These are phyloP conservation scores for Barbarea vulgaris DNA, from an alignment of 345 rosid genomes.

Conservation along the genomic window DNA sequence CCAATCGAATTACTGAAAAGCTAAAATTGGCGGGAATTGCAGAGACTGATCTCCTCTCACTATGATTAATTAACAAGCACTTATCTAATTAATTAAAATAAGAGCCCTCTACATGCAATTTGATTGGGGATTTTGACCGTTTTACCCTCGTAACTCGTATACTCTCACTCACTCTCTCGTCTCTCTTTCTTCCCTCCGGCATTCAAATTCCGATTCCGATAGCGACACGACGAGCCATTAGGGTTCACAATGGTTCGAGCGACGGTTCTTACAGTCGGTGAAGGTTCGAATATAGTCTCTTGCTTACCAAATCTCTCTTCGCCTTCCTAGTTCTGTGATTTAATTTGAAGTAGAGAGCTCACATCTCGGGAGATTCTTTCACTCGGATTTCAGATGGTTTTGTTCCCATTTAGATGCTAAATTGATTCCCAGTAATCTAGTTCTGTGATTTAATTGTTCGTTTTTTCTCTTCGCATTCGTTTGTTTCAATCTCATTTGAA, in stretches of 20 bases:
- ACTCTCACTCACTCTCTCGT: neutral
- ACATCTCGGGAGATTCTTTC: neutral
- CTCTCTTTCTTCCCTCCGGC: slow-evolving; percentile 15
- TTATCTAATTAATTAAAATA: neutral
- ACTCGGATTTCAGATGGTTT: neutral
- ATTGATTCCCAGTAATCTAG: neutral
- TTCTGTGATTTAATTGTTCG: neutral
- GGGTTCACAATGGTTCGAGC: slow-evolving; percentile 25
- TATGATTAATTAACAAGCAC: neutral
- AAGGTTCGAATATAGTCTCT: slow-evolving; percentile 28
- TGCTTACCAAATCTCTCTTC: neutral
- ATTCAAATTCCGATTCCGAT: slow-evolving; percentile 21
- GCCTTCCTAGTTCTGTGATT: slow-evolving; percentile 1
- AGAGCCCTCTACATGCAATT: neutral
- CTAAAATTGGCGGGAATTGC: neutral
- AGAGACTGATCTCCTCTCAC: neutral
- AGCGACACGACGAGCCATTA: slow-evolving; percentile 17
- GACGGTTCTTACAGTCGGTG: neutral
- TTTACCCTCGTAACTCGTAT: slow-evolving; percentile 8
- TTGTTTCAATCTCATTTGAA: slow-evolving; percentile 1
- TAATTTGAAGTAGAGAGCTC: slow-evolving; percentile 21
- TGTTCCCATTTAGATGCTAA: neutral
- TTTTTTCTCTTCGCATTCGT: slow-evolving; percentile 17
- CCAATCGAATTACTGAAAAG: neutral
- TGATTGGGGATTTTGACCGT: no score